Percentiles rank a stretch among this genome's conserved stretches.
Evolutionary conservation across 345 rosid species (phyloP).

Genomic region (Punica granatum): DNA sequence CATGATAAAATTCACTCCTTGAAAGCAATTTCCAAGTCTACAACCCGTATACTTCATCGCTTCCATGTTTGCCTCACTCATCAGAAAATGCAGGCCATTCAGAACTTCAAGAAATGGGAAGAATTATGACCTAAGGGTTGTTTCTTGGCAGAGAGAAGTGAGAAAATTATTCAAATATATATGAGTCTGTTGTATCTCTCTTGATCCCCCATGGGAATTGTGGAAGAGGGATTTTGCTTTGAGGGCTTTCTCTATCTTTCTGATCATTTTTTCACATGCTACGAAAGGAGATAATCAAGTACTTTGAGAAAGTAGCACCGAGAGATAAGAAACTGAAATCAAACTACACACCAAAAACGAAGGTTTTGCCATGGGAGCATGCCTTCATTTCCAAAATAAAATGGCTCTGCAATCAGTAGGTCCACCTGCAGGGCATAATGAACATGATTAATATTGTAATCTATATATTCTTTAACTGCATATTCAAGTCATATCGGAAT

Average conservation of each 20-base stretch:
- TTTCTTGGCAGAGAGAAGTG: not conserved
- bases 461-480: not conserved
- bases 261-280: not conserved
- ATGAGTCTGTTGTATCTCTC: not conserved
- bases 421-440: conserved; percentile 44
- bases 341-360: conserved; percentile 67
- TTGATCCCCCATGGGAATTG: not conserved
- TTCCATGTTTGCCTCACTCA: not conserved
- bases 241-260: not conserved
- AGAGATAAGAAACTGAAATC: conserved; percentile 4
- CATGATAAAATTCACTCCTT: too few species aligned
- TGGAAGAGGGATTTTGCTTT: not conserved
- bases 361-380: conserved; percentile 91
- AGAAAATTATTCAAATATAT: not conserved
- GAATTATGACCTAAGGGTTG: not conserved
- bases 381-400: conserved; percentile 64
- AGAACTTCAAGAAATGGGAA: conserved; percentile 4
- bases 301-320: not conserved
- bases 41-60: not conserved
- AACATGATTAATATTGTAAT: not conserved
- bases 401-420: conserved; percentile 79
- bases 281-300: not conserved
- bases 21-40: not conserved
- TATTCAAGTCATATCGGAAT: not conserved
- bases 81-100: not conserved